Evolutionary conservation across 2,329 filamentous ascomycete genomes (phyloP), one percentile per base, ranked within the genome.

Genomic region (Geoglossum cookeanum): DNA sequence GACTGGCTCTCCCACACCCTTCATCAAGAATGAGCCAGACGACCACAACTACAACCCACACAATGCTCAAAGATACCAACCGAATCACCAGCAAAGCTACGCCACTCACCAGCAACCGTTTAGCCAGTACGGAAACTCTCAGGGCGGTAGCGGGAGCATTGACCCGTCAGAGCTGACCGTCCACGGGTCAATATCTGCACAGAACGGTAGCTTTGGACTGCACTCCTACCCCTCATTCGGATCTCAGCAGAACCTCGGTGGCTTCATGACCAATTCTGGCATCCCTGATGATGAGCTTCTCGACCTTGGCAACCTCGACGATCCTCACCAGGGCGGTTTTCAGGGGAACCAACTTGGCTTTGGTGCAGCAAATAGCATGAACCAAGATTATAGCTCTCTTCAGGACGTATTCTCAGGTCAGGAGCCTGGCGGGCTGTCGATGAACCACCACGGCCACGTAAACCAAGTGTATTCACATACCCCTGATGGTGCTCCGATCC

Each of bases 281-380:
- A 90, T 95, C 62, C 84, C 81, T 60, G 91, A 95, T 62, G 91
- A 96, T 61, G 91, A 96, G 67, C 75, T 97, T 52, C 77, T 91
- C 52, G 90, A 95, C 62, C 75, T 91, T 7, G 77, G 72, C 48
- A 77, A 75, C 63, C 75, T 79, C 33, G 73, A 76, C 33, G 78
- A 79, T 49, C 67, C 49, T 17, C 49, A 53, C 22, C 49, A 53
- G 29, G 49, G 49, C 37, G 49, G 66, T 39, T 67, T 67, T 15
- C 35, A 47, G 17, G 33, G 52, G 13, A 29, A 27, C 27, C 54
- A 57, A 37, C 7, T 49, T 29, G 33, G 44, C 42, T 57, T 57
- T 29, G 37, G 45, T 17, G 49, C 30, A 17, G 30, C 49, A 53
- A 22, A 11, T 13, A n/a, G 33, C 15, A 37, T 53, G 32, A 33